These are phyloP conservation scores for Rhynchosporium agropyri DNA, from an alignment of 2,329 filamentous ascomycete genomes.

Conservation along the genomic window DNA sequence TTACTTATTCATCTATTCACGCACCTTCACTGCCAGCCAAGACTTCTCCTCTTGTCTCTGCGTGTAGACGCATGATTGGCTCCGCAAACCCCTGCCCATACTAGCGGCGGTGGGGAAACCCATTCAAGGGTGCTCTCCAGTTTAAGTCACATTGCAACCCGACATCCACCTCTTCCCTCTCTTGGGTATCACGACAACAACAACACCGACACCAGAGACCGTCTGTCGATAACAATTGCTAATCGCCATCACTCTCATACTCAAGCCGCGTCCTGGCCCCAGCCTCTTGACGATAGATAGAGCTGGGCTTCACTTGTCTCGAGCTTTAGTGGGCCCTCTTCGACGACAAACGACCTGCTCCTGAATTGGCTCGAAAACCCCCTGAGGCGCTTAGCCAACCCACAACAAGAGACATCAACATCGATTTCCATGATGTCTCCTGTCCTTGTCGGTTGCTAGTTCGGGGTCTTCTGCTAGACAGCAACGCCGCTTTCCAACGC, in stretches of 20 bases:
- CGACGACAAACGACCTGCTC: slow-evolving; percentile 8
- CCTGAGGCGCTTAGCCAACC: slow-evolving; percentile 22
- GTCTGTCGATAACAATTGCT: slow-evolving; percentile 21
- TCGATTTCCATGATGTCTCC: slow-evolving; percentile 39
- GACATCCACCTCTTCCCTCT: slow-evolving; percentile 4
- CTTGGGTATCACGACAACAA: slow-evolving; percentile 21
- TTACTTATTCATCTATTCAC: background rate
- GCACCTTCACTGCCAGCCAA: slow-evolving; percentile 5
- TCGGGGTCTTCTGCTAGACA: slow-evolving; percentile 30
- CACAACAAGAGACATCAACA: slow-evolving; percentile 37
- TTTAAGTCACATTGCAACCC: slow-evolving; percentile 10
- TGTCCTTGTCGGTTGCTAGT: slow-evolving; percentile 31
- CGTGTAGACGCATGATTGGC: background rate
- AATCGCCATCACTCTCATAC: slow-evolving; percentile 12
- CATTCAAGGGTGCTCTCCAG: slow-evolving; percentile 7
- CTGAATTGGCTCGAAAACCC: slow-evolving; percentile 15
- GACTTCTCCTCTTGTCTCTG: background rate
- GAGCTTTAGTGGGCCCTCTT: slow-evolving; percentile 3
- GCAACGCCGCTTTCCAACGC: slow-evolving; percentile 23
- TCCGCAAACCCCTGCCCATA: background rate
- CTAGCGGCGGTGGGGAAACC: slow-evolving; percentile 4
- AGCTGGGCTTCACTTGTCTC: slow-evolving; percentile 28
- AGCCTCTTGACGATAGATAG: slow-evolving; percentile 25
- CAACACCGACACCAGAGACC: slow-evolving; percentile 2
- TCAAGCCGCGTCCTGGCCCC: slow-evolving; percentile 2